Base-by-base conservation (phyloP, 306 rosid species). In the Fragaria vesca region DNA sequence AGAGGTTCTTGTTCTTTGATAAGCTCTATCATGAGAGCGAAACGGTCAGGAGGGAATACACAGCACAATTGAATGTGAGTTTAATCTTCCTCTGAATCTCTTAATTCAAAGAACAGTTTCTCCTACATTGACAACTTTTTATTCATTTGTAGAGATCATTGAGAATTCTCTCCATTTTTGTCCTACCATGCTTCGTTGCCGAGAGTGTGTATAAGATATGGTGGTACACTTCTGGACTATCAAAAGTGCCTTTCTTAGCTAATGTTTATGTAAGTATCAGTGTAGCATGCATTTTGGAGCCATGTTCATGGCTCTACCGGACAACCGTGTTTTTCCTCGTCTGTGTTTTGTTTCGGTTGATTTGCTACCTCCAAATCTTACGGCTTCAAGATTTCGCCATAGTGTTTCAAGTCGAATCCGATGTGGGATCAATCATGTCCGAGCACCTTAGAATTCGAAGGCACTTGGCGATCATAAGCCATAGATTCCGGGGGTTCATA, bases 221-320 rank as follows among this genome's bases (percentile, higher is more conserved):
- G 98, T 94, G 98, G 97, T 94, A 94, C 79, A 86, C 97, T 15
- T 92, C 98, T 0, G 98, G 94, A 76, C 89, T 84, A 2, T 85
- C 95, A 8, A 95, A 85, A 42, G 90, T 92, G 71, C 97, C 98
- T 0, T 92, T 88, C 75, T 1, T 94, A 21, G 98, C 95, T 0
- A 90, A 88, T 66, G 89, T 87, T 5, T 80, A 86, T 68, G 75
- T 87, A 42, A 92, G 96, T 7, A 94, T 85, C 76, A 63, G 77
- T 1, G 93, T 90, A 0, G 96, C 92, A 1, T 92, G 97, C 75
- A 32, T 66, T 11, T 77, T 94, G 83, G 97, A 94, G 82, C 73
- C 92, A 18, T 73, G 76, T 66, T 94, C 97, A 0, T 94, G 98
- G 97, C 79, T 94, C 34, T 94, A 94, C 74, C 91, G 98, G 0